Percentiles rank a stretch among this genome's conserved stretches.
Conservation (phyloP, 176 grass and related monocot genomes). For the barley (Hordeum vulgare) region DNA sequence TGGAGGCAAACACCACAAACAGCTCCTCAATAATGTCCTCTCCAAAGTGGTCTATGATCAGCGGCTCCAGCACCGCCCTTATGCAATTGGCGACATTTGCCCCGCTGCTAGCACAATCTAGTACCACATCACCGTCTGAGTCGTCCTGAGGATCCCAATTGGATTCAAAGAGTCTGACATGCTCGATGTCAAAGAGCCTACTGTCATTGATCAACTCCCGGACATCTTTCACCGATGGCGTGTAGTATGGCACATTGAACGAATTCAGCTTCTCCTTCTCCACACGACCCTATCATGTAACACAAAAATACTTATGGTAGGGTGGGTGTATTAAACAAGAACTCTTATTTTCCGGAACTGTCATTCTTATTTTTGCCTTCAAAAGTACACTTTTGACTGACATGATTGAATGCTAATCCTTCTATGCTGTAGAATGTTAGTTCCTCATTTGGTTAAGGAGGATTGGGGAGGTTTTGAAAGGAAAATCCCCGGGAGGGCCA, state of each 20-base stretch:
- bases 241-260: background rate
- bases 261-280: background rate
- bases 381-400: background rate
- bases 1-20: background rate
- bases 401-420: background rate
- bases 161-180: background rate
- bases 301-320: background rate
- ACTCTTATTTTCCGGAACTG: background rate
- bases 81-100: background rate
- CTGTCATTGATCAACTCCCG: background rate
- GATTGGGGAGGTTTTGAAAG: too few relatives aligned
- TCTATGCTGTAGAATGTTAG: background rate
- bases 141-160: background rate
- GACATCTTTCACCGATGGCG: background rate
- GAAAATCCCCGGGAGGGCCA: too few relatives aligned
- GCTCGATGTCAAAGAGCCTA: background rate
- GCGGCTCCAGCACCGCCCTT: background rate
- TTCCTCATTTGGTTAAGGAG: too few relatives aligned
- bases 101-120: background rate
- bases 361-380: background rate
- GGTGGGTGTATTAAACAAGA: background rate
- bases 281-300: background rate
- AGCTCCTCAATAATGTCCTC: background rate
- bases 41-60: background rate
- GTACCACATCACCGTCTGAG: background rate